Base-by-base conservation (phyloP, 202 grass and related monocot genomes). In the Zizania palustris region DNA sequence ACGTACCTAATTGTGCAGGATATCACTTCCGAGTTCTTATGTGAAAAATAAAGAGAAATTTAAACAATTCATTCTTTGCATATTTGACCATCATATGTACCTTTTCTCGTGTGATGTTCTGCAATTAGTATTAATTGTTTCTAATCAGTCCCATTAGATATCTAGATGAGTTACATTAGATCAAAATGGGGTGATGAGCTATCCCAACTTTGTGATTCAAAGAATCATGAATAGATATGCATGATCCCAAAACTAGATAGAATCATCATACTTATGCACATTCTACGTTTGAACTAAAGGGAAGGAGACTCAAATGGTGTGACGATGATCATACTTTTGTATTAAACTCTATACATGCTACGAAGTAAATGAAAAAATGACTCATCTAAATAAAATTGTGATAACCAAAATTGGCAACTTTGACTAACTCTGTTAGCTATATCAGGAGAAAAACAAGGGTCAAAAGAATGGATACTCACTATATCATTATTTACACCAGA, bases 401-500 rank as follows among this genome's bases (percentile, higher is more conserved):
- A 51, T 71, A 39, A 60, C 20, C 45, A 78, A 83, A 86, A 76
- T 33, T 66, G 42, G 69, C 49, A 60, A 76, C 21, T 33, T 45
- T 59, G 20, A 46, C 54, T 54, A 69, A 75, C 20, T 78, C 45
- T 61, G 14, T 79, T 83, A 78, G 12, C 59, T 77, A 71, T 44
- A 54, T 28, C 19, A 65, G 18, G 19, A 13, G 6, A 22, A 22
- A 66, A 79, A 37, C 12, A 79, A 20, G 34, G 12, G 11, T 7
- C 60, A 45, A 74, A 71, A 85, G 65, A 71, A 73, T 60, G 69
- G 79, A 44, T 46, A 88, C 48, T 65, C 42, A 60, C 74, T 75
- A 69, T 45, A 45, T 6, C 16, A 81, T 71, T 84, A 88, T 82
- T 75, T 85, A 82, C 78, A 90, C 65, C 58, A 77, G 36, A 66